phyloP scores from a whole-genome alignment of 805 yeast genomes.

The Yamadazyma nakazawae region DNA sequence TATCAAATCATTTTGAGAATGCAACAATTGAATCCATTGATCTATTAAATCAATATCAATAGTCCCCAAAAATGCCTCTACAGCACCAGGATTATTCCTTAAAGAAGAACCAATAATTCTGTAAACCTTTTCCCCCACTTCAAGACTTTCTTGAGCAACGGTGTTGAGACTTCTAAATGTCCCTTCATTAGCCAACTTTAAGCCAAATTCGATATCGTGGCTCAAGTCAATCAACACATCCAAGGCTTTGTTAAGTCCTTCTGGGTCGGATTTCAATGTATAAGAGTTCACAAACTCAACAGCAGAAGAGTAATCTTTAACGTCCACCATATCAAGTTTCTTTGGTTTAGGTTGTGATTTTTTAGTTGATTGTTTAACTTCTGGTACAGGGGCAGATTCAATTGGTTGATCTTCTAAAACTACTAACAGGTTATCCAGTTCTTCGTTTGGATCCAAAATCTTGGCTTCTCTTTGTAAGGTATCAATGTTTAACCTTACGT shows the following conservation, averaged over 20 bases:
- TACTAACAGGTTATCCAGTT: slow-evolving; percentile 16
- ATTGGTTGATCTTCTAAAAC: not conserved
- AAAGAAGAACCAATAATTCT: slow-evolving; percentile 64
- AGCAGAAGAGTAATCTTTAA: slow-evolving; percentile 19
- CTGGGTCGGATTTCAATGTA: not conserved
- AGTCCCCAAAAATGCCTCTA: slow-evolving; percentile 29
- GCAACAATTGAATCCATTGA: slow-evolving; percentile 15
- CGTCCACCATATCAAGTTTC: slow-evolving; percentile 14
- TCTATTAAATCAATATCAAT: slow-evolving; percentile 19
- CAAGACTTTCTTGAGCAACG: slow-evolving; percentile 14
- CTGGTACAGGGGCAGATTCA: not conserved
- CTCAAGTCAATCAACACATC: slow-evolving; percentile 55
- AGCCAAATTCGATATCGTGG: slow-evolving; percentile 65
- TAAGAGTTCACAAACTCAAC: slow-evolving; percentile 7
- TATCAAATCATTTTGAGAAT: slow-evolving; percentile 21
- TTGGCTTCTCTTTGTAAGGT: slow-evolving; percentile 71
- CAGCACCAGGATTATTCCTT: slow-evolving; percentile 70
- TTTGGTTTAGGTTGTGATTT: not conserved
- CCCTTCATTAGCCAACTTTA: slow-evolving; percentile 36
- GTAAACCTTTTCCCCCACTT: slow-evolving; percentile 45
- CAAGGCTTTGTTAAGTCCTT: slow-evolving; percentile 23
- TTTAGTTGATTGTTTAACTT: not conserved
- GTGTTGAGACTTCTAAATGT: slow-evolving; percentile 30
- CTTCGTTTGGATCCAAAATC: slow-evolving; percentile 33
- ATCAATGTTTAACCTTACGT: slow-evolving; percentile 71